These are phyloP conservation scores for Crithidia sp. DNA, from an alignment of 208 protist species.

Conservation along the genomic window DNA sequence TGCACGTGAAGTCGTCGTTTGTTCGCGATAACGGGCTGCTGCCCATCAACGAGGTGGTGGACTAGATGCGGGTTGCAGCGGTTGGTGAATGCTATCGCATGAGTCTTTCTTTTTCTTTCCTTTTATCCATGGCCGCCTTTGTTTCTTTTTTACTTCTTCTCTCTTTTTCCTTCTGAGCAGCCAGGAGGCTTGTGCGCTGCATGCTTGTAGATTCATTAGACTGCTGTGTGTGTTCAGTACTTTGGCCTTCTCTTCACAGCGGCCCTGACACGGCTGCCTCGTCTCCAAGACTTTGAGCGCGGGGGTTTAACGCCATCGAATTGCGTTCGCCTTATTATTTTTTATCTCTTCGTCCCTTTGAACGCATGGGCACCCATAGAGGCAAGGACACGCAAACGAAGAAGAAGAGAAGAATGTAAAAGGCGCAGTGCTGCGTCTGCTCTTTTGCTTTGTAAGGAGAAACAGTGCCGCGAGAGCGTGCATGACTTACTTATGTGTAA, in stretches of 20 bases:
- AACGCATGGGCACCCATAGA: too few species aligned
- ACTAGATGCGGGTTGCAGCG: not conserved
- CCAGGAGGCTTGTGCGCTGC: too few species aligned
- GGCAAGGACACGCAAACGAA: not conserved
- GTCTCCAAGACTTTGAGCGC: too few species aligned
- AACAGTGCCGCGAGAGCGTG: too few species aligned
- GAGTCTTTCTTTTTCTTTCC: not conserved
- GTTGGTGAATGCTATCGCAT: not conserved
- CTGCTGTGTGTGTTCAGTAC: too few species aligned
- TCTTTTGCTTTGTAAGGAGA: too few species aligned
- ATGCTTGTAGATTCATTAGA: too few species aligned
- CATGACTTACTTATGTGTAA: not conserved
- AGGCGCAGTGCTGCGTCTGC: too few species aligned
- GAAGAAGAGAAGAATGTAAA: not conserved
- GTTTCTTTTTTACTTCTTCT: not conserved
- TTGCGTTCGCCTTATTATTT: not conserved
- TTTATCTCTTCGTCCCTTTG: not conserved
- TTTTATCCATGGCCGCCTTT: not conserved
- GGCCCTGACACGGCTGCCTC: too few species aligned
- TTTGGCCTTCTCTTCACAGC: too few species aligned
- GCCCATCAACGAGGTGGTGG: slow-evolving; percentile 52
- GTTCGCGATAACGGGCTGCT: slow-evolving; percentile 68
- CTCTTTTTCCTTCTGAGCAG: not conserved
- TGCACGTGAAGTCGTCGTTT: slow-evolving; percentile 53
- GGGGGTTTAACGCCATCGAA: too few species aligned